phyloP scores from a whole-genome alignment of 768 basidiomycete genomes.

The Cystobasidiopsis lactophilus region DNA sequence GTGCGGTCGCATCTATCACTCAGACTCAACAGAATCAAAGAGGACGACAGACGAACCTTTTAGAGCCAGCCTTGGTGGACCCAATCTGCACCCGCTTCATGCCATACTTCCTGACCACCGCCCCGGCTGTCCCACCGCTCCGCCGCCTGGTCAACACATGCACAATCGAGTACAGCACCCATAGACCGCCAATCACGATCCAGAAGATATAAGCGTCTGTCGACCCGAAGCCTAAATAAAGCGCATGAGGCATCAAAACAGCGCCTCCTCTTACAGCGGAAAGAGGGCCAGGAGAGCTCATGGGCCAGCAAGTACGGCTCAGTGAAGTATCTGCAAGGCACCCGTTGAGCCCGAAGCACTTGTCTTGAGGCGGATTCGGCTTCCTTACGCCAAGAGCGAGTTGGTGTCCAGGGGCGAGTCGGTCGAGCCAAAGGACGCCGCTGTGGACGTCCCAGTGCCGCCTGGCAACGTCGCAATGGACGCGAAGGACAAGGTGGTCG shows the following conservation, averaged over 20 bases:
- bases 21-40: neutral
- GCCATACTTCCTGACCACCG: conserved; percentile 13
- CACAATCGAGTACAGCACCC: conserved; percentile 28
- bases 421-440: no score
- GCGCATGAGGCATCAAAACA: no score
- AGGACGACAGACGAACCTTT: no score
- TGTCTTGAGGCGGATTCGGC: no score
- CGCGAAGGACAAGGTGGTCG: no score
- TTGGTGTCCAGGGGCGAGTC: no score
- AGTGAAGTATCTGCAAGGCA: conserved; percentile 1
- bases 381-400: no score
- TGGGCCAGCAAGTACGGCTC: conserved; percentile 36
- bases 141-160: conserved; percentile 20
- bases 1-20: neutral
- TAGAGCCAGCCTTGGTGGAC: neutral
- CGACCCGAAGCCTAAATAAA: no score
- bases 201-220: conserved; percentile 39
- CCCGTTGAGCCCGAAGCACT: no score
- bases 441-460: no score
- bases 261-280: no score
- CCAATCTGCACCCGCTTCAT: conserved; percentile 6
- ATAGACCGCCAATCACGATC: conserved; percentile 32
- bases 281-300: conserved; percentile 33
- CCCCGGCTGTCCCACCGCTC: conserved; percentile 12
- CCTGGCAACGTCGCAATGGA: no score